A percentile compares a stretch with the other conserved stretches of the same genome.
These are phyloP conservation scores for Leccinum huronense DNA, from an alignment of 1,284 basidiomycete genomes.

Conservation along the genomic window DNA sequence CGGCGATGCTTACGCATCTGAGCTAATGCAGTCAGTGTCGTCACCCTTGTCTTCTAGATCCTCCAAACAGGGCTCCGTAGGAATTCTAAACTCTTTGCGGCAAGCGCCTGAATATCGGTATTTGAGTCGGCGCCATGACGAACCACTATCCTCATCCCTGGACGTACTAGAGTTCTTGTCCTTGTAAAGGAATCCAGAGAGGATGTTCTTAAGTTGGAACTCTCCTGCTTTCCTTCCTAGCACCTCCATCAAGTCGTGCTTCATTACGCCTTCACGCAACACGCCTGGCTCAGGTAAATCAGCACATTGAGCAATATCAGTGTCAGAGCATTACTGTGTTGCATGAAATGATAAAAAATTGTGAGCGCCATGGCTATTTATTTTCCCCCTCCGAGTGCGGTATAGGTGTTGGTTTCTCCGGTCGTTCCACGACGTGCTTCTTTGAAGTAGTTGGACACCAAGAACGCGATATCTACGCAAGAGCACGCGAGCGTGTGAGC, in stretches of 20 bases:
- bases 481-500: background rate
- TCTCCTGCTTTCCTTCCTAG: slow-evolving; percentile 18
- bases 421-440: slow-evolving; percentile 48
- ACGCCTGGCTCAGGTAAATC: slow-evolving; percentile 14
- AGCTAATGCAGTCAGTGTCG: slow-evolving; percentile 23
- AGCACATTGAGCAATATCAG: background rate
- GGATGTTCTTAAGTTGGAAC: slow-evolving; percentile 15
- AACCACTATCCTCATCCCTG: background rate
- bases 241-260: slow-evolving; percentile 16
- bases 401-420: slow-evolving; percentile 31
- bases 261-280: slow-evolving; percentile 17
- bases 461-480: slow-evolving; percentile 67
- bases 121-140: slow-evolving; percentile 2
- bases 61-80: slow-evolving; percentile 16
- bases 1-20: slow-evolving; percentile 18
- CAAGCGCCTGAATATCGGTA: slow-evolving; percentile 12
- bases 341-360: slow-evolving; percentile 13
- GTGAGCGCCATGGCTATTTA: slow-evolving; percentile 6
- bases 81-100: slow-evolving; percentile 13
- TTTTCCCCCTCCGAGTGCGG: slow-evolving; percentile 32
- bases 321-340: slow-evolving; percentile 13
- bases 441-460: slow-evolving; percentile 77
- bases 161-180: slow-evolving; percentile 20
- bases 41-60: slow-evolving; percentile 26
- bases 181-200: slow-evolving; percentile 27